A percentile compares a stretch with the other conserved stretches of the same genome.
phyloP scores from a whole-genome alignment of 169 alveolate species.

The Eimeria sp. region DNA sequence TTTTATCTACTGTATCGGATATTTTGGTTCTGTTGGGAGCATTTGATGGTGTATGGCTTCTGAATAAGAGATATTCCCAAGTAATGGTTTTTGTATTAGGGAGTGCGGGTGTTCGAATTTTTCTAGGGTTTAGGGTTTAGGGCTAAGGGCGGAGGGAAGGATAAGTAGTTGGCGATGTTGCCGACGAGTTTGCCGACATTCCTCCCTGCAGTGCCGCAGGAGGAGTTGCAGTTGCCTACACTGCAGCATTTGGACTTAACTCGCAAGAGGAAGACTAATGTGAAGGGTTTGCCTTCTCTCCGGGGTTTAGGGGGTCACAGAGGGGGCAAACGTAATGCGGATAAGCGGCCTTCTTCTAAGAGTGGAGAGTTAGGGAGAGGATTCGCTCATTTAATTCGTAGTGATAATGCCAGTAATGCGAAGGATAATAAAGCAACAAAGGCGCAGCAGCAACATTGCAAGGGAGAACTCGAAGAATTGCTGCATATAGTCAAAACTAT shows the following conservation, averaged over 20 bases:
- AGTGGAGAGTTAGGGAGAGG: not conserved
- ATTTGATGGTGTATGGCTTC: too few species aligned
- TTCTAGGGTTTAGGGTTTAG: too few species aligned
- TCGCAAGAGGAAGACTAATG: slow-evolving; percentile 34
- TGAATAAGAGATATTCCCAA: too few species aligned
- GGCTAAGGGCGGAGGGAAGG: too few species aligned
- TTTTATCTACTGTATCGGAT: too few species aligned
- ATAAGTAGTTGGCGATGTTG: not conserved
- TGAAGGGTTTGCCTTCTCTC: not conserved
- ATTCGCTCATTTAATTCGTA: too few species aligned
- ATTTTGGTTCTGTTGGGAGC: too few species aligned
- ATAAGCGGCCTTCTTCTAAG: not conserved
- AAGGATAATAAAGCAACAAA: not conserved
- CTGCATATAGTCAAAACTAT: slow-evolving; percentile 18
- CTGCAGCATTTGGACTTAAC: slow-evolving; percentile 7
- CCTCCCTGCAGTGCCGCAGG: slow-evolving; percentile 18
- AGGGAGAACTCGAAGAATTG: slow-evolving; percentile 27
- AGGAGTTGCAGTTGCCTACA: slow-evolving; percentile 38
- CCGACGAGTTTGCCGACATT: not conserved
- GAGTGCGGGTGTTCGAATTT: too few species aligned
- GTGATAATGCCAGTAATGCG: not conserved
- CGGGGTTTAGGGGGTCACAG: slow-evolving; percentile 8
- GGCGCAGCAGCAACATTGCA: not conserved
- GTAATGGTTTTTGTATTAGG: too few species aligned
- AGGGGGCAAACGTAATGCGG: not conserved